A percentile compares a stretch with the other conserved stretches of the same genome.
These are phyloP conservation scores for Chrysosporium queenslandicum DNA, from an alignment of 2,329 filamentous ascomycete species.

Conservation along the genomic window DNA sequence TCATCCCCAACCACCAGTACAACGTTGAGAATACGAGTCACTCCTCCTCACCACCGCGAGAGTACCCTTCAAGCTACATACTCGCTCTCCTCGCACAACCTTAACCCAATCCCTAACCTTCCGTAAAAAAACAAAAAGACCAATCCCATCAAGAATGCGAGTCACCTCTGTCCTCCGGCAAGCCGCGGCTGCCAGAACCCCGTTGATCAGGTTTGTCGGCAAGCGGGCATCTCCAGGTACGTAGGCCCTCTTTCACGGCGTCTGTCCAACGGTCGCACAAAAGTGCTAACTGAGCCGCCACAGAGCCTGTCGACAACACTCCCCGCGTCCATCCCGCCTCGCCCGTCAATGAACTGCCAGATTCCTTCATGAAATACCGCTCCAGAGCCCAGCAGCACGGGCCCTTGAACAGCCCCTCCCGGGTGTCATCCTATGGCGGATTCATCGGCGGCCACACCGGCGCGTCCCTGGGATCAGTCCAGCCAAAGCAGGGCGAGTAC, in stretches of 20 bases:
- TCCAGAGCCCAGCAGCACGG: conserved; percentile 56
- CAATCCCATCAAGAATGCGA: conserved; percentile 29
- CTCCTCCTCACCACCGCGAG: neutral
- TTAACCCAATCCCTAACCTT: neutral
- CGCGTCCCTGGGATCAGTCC: conserved; percentile 60
- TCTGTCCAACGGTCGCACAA: neutral
- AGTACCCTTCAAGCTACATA: neutral
- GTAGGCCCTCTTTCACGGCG: conserved; percentile 14
- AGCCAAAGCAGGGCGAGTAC: conserved; percentile 61
- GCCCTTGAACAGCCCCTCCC: conserved; percentile 38
- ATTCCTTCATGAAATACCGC: conserved; percentile 54
- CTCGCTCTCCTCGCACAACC: conserved; percentile 1
- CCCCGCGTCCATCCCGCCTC: conserved; percentile 51
- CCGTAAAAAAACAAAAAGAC: neutral
- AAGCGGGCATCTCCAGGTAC: conserved; percentile 39
- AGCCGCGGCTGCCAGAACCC: conserved; percentile 32
- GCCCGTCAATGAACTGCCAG: conserved; percentile 46
- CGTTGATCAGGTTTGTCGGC: conserved; percentile 43
- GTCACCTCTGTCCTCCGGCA: conserved; percentile 34
- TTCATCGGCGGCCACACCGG: conserved; percentile 54
- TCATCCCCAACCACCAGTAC: neutral
- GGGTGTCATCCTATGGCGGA: conserved; percentile 17
- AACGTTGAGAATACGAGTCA: conserved; percentile 4
- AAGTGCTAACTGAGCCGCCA: conserved; percentile 1
- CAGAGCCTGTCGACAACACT: conserved; percentile 43